Evolutionary conservation across 2,329 filamentous ascomycete genomes (phyloP), one percentile per base, ranked within the genome.

Genomic region (Nothomitra cinnamomea): DNA sequence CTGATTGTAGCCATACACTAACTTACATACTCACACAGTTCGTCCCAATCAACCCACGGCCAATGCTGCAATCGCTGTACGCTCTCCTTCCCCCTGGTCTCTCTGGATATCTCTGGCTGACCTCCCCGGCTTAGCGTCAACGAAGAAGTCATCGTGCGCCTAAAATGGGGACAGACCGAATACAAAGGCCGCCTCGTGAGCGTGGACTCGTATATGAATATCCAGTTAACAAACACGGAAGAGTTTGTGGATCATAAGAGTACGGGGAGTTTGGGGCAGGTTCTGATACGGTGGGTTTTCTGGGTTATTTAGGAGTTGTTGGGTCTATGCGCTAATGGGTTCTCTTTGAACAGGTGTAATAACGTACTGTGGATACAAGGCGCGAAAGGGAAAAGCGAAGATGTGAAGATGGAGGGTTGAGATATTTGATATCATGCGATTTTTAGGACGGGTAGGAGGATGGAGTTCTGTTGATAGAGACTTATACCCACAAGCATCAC

Each of bases 181-280:
- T 98, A 98, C 78, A 94, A 90, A 69, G 92, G 92, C 66, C 79
- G 80, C 60, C 79, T 98, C 58, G 85, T 95, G 65, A 90, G 85
- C 62, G 86, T 94, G 65, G 92, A 98, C 72, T 88, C 85, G 65
- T 98, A 98, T 75, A 96, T 98, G 90, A 98, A 98, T 73, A 82
- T 98, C 59, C 88, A 96, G 72, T 78, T 98, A 58, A 81, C 82
- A 60, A 83, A 84, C 62, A 89, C 90, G 52, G 86, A 95, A 70
- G 92, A 98, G 70, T 95, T 83, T 70, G 85, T 95, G 64, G 81
- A 88, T 65, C 83, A 87, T 61, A 85, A 94, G 76, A 82, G 80
- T 66, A 87, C 84, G 36, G 90, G 88, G 55, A 79, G 79, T 50
- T 71, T 98, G 59, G 92, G 92, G 5, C 85, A 95, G 70, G 89